Evolutionary conservation across 2,329 filamentous ascomycete genomes (phyloP), one percentile per base, ranked within the genome.

Genomic region (Trichoderma sp.): DNA sequence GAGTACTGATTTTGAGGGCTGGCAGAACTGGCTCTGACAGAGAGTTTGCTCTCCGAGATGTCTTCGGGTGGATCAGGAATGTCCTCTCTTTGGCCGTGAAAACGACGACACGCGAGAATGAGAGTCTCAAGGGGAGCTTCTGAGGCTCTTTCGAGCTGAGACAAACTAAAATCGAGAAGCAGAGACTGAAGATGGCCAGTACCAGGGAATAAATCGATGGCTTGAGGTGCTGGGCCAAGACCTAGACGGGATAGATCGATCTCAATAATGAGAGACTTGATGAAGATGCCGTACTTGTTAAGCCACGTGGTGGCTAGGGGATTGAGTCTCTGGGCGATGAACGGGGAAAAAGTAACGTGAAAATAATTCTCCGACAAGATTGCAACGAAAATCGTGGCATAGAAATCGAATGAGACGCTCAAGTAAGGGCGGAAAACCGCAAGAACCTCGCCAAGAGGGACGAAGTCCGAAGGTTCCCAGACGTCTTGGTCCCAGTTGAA

Each of bases 261-360:
- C 75, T 87, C 86, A 11, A 87, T 66, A 2, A 81, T 81, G 27
- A 87, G 77, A 31, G 81, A 80, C 18, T 78, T 81, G 78, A 86
- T 84, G 41, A 84, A 83, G 2, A 78, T 71, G 1, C 81, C 82
- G 65, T 86, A 86, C 8, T 71, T 78, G 35, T 81, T 80, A 31
- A 85, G 77, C 82, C 83, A 86, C 4, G 77, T 73, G 0, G 82
- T 83, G 1, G 83, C 83, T 0, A 85, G 80, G 0, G 84, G 84
- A 41, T 82, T 83, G 1, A 84, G 77, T 6, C 74, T 73, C 0
- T 77, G 77, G 1, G 80, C 81, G 4, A 84, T 81, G 62, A 82
- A 85, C 0, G 85, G 85, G 0, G 85, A 85, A 21, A 84, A 82
- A 1, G 84, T 81, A 27, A 83, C 79, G 73, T 87, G 86, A 29